phyloP scores from a whole-genome alignment of 2,329 filamentous ascomycete species.

The Ophiostoma montium region DNA sequence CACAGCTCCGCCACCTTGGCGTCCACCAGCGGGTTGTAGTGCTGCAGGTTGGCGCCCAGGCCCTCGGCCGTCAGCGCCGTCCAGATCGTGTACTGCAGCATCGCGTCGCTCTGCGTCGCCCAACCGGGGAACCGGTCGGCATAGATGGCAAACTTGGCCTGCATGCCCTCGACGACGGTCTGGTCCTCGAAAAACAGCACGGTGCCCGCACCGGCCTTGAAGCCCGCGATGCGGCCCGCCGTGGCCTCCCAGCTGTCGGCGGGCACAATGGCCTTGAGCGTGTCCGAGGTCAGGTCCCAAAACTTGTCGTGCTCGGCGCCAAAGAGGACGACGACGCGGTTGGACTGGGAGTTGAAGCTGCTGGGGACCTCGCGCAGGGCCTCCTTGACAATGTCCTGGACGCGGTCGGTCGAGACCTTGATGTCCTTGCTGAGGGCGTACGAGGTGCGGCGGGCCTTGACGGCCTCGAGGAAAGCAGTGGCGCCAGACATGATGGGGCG shows the following conservation, averaged over 20 bases:
- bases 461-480: constrained; percentile 45
- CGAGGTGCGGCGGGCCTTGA: constrained; percentile 54
- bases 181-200: constrained; percentile 83
- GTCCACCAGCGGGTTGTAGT: constrained; percentile 83
- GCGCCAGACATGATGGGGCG: constrained; percentile 30
- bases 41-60: constrained; percentile 78
- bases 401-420: constrained; percentile 38
- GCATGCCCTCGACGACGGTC: constrained; percentile 47
- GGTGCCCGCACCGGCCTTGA: constrained; percentile 62
- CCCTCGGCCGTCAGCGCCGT: constrained; percentile 71
- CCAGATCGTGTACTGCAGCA: constrained; percentile 74
- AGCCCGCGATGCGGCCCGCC: constrained; percentile 31
- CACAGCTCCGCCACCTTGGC: constrained; percentile 53
- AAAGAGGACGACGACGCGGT: constrained; percentile 64
- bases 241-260: constrained; percentile 45
- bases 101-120: constrained; percentile 64
- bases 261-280: constrained; percentile 55
- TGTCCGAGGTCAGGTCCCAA: constrained; percentile 59
- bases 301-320: constrained; percentile 75
- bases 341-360: constrained; percentile 80
- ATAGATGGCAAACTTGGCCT: constrained; percentile 57
- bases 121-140: constrained; percentile 68
- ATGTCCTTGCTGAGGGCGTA: constrained; percentile 55
- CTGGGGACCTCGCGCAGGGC: constrained; percentile 58
- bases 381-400: constrained; percentile 51